These are phyloP conservation scores for Ambispora gerdemannii DNA, from an alignment of 192 early-diverging fungal species.

Conservation along the genomic window DNA sequence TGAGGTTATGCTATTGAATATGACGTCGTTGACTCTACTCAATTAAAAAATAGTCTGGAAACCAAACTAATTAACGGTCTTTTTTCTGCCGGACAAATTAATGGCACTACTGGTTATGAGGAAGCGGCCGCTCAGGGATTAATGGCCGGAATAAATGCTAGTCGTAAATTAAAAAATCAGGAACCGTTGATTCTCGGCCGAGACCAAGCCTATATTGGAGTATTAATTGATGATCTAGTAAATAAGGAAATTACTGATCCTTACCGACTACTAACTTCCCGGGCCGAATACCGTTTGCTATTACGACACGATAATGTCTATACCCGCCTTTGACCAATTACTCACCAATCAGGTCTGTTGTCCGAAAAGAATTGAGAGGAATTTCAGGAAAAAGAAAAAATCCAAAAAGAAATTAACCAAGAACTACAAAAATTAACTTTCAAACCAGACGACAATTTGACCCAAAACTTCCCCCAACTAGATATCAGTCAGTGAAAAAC, in stretches of 20 bases:
- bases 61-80: slow-evolving; percentile 64
- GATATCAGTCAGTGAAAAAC: background rate
- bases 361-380: background rate
- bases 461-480: background rate
- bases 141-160: slow-evolving; percentile 66
- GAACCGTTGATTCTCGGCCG: slow-evolving; percentile 56
- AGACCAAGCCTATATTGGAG: slow-evolving; percentile 66
- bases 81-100: slow-evolving; percentile 71
- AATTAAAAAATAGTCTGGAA: slow-evolving; percentile 60
- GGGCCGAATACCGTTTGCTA: slow-evolving; percentile 64
- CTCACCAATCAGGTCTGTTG: background rate
- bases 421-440: slow-evolving; percentile 3
- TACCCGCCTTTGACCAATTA: slow-evolving; percentile 34
- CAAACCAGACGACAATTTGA: background rate
- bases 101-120: slow-evolving; percentile 72
- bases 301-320: slow-evolving; percentile 68
- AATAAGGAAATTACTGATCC: slow-evolving; percentile 68
- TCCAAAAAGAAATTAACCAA: background rate
- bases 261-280: slow-evolving; percentile 65
- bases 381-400: slow-evolving; percentile 11
- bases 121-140: slow-evolving; percentile 69
- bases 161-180: slow-evolving; percentile 40
- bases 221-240: slow-evolving; percentile 67
- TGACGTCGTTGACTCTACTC: slow-evolving; percentile 68
- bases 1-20: slow-evolving; percentile 67